Percentiles rank a stretch among this genome's conserved stretches.
Evolutionary conservation across 352 stramenopile species (phyloP).

Genomic region (Pythium diclinum): DNA sequence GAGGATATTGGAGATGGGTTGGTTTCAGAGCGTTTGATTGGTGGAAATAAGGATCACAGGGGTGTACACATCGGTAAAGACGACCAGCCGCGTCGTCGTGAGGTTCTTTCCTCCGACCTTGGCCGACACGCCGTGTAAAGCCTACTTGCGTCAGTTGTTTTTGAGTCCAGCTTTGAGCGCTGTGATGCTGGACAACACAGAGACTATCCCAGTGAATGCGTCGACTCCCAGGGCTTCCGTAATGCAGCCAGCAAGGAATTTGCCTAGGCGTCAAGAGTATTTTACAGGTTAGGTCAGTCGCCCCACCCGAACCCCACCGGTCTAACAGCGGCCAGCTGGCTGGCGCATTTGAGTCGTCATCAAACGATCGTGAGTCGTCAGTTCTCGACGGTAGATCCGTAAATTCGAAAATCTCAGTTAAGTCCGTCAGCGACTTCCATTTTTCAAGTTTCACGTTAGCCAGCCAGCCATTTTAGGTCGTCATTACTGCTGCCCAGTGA

Average conservation of each 20-base stretch:
- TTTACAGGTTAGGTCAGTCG: too few species aligned
- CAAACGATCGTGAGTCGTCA: not conserved
- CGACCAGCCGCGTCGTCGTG: not conserved
- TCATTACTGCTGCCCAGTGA: not conserved
- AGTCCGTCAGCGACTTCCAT: not conserved
- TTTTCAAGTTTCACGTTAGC: not conserved
- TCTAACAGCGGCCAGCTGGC: not conserved
- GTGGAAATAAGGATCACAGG: slow-evolving; percentile 23
- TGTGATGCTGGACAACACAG: not conserved
- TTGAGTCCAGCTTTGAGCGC: not conserved
- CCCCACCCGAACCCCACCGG: too few species aligned
- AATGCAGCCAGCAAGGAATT: not conserved
- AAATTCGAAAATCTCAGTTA: slow-evolving; percentile 9
- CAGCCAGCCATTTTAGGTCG: not conserved
- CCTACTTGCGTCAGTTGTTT: not conserved
- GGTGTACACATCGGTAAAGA: not conserved
- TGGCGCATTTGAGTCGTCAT: slow-evolving; percentile 36
- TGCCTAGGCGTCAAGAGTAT: too few species aligned
- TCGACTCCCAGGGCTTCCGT: not conserved
- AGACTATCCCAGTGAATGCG: not conserved
- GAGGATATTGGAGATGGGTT: not conserved
- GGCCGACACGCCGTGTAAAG: not conserved
- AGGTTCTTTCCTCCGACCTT: not conserved
- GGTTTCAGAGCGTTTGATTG: not conserved
- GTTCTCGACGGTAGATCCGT: slow-evolving; percentile 12